phyloP scores from a whole-genome alignment of 2,329 filamentous ascomycete genomes.

The Colletotrichum falcatum region DNA sequence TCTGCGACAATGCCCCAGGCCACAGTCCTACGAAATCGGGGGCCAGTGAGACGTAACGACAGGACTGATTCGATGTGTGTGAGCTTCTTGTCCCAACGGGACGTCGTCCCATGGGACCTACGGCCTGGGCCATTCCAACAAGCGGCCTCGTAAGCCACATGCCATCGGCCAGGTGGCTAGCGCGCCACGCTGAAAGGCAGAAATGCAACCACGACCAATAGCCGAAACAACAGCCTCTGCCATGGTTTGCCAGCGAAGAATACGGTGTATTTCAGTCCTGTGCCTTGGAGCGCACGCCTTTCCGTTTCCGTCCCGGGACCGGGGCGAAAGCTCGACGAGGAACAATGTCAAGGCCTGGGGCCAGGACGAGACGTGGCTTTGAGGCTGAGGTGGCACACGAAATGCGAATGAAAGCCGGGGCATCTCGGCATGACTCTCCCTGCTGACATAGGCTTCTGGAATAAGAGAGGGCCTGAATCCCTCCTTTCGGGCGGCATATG shows the following conservation, averaged over 20 bases:
- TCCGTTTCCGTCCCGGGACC: background rate
- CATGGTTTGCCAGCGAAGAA: background rate
- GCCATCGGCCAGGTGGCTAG: background rate
- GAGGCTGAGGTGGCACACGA: background rate
- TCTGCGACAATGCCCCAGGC: no score
- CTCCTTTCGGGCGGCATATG: no score
- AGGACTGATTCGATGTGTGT: background rate
- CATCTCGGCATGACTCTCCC: background rate
- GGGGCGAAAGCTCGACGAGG: background rate
- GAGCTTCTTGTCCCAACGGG: background rate
- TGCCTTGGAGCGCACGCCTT: background rate
- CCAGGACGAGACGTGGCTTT: background rate
- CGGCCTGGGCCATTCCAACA: background rate
- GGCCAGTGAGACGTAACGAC: no score
- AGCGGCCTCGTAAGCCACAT: background rate
- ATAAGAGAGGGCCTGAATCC: background rate
- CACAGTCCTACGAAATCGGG: background rate
- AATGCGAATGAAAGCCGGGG: no score
- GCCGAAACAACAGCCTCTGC: background rate
- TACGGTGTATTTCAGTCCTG: background rate
- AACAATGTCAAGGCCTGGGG: background rate
- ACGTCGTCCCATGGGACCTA: no score
- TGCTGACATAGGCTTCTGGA: fast-evolving
- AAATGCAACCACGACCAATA: background rate
- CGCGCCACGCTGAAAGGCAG: conserved; percentile 23